Evolutionary conservation across 1,284 basidiomycete species (phyloP).

Genomic region (Trametes sp.): DNA sequence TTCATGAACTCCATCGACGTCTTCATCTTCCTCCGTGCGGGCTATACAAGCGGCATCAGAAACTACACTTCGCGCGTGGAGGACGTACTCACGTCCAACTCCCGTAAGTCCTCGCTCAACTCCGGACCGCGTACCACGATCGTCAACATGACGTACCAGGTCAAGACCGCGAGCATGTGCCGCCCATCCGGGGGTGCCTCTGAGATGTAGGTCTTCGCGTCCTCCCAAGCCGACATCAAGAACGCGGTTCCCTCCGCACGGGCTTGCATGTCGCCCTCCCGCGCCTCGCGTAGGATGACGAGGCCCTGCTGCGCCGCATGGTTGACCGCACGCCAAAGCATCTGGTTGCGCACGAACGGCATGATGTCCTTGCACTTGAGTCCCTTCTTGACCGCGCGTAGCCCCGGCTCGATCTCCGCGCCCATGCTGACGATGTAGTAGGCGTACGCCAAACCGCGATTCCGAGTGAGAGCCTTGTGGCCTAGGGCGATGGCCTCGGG

Average conservation of each 20-base stretch:
- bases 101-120: slow-evolving; percentile 52
- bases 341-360: slow-evolving; percentile 41
- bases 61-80: background rate
- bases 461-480: slow-evolving; percentile 55
- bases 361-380: slow-evolving; percentile 45
- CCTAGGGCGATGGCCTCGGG: slow-evolving; percentile 54
- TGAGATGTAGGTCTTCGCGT: slow-evolving; percentile 58
- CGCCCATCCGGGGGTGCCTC: slow-evolving; percentile 65
- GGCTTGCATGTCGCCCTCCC: slow-evolving; percentile 45
- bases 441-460: slow-evolving; percentile 62
- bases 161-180: slow-evolving; percentile 59
- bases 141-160: slow-evolving; percentile 60
- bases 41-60: slow-evolving; percentile 38
- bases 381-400: slow-evolving; percentile 63
- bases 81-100: slow-evolving; percentile 52
- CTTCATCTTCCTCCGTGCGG: slow-evolving; percentile 50
- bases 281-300: slow-evolving; percentile 50
- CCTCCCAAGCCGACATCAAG: slow-evolving; percentile 58
- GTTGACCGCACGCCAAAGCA: slow-evolving; percentile 62
- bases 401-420: slow-evolving; percentile 35
- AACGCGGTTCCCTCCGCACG: slow-evolving; percentile 67
- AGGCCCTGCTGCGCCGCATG: slow-evolving; percentile 61
- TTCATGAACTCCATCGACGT: slow-evolving; percentile 56
- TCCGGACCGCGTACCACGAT: slow-evolving; percentile 55
- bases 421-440: slow-evolving; percentile 60